These are phyloP conservation scores for Limonium bicolor DNA, from an alignment of 148 eudicot genomes.

Conservation along the genomic window DNA sequence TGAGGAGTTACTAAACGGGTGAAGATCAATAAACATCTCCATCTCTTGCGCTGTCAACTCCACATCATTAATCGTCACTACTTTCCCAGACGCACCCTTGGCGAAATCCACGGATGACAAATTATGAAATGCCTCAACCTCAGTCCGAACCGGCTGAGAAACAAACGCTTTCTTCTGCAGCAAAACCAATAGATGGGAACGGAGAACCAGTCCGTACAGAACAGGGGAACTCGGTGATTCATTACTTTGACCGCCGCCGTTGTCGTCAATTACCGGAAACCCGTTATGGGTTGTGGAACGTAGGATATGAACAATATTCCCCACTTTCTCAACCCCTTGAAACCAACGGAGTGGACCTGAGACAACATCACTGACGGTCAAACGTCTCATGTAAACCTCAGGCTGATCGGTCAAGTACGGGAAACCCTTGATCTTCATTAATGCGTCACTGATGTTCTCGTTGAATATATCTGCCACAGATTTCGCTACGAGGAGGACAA, in stretches of 20 bases:
- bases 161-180: slow-evolving; percentile 54
- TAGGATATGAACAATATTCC: slow-evolving; percentile 51
- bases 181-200: slow-evolving; percentile 59
- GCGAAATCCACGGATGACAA: slow-evolving; percentile 63
- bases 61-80: slow-evolving; percentile 42
- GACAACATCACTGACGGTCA: slow-evolving; percentile 60
- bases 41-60: slow-evolving; percentile 55
- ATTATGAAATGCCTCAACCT: slow-evolving; percentile 24
- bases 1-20: slow-evolving; percentile 69
- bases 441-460: slow-evolving; percentile 45
- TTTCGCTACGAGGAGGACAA: slow-evolving; percentile 72
- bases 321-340: slow-evolving; percentile 61
- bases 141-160: slow-evolving; percentile 20
- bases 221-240: slow-evolving; percentile 43
- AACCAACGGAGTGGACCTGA: slow-evolving; percentile 64
- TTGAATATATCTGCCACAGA: slow-evolving; percentile 72
- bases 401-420: slow-evolving; percentile 67
- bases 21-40: slow-evolving; percentile 86
- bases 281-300: slow-evolving; percentile 55
- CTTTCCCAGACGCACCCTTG: slow-evolving; percentile 45
- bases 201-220: slow-evolving; percentile 59
- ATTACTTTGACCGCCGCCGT: no score
- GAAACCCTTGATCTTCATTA: slow-evolving; percentile 66
- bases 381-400: slow-evolving; percentile 89
- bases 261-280: slow-evolving; percentile 81